Base-by-base conservation (phyloP, 164 flowering plant species). In the Piper betle region DNA sequence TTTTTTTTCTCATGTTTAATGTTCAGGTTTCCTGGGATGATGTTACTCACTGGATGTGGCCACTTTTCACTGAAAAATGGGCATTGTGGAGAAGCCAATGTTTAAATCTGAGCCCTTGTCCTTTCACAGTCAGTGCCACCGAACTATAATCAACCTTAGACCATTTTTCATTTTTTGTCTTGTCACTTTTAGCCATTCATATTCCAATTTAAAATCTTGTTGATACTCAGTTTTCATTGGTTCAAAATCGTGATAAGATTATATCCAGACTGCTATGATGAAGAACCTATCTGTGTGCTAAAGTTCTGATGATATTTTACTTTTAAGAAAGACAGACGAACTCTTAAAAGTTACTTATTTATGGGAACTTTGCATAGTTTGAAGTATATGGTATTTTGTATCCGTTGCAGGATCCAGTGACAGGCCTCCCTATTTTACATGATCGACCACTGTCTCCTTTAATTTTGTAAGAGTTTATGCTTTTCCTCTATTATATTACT, bases 41-140 rank as follows among this genome's bases (percentile, higher is more conserved):
- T 78, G 88, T 92, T 33, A 75, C 72, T 60, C 98, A 92, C 62
- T 92, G 98, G 98, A 85, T 92, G 94, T 93, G 98, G 98, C 97
- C 98, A 60, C 90, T 90, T 72, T 93, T 87, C 72, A 78, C 84
- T 20, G 96, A 89, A 68, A 79, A 74, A 66, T 89, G 96, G 97
- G 97, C 84, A 61, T 78, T 75, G 3, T 90, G 96, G 96, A 79
- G 98, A 78, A 73, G 74, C 66, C 70, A 61, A 55, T 77, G 71
- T 39, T 74, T 92, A 71, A 77, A 81, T 65, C 77, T 90, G 59
- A 87, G 97, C 68, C 69, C 83, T 60, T 80, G 67, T 52, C 97
- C 98, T 65, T 81, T 87, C 64, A 87, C 82, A 62, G 97, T 91
- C 54, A 40, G 78, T 81, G 54, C 52, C 58, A 58, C 50, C 37